Percentiles rank a stretch among this genome's conserved stretches.
These are phyloP conservation scores for Daldinia grandis DNA, from an alignment of 495 filamentous ascomycete genomes.

Conservation along the genomic window DNA sequence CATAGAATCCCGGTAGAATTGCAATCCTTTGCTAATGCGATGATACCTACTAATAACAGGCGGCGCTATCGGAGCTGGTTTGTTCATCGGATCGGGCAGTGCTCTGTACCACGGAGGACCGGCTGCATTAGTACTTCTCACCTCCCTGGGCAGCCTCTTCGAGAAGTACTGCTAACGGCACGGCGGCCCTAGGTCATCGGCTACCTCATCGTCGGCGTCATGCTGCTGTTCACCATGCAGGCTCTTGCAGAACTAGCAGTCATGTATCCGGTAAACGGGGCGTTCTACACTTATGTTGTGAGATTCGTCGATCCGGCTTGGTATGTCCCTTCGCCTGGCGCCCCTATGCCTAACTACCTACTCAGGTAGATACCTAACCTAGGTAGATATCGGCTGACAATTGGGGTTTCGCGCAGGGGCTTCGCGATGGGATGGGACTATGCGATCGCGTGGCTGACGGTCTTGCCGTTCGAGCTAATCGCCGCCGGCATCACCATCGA, in stretches of 20 bases:
- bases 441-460: background rate
- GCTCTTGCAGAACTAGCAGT: constrained; percentile 74
- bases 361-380: no score
- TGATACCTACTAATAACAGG: constrained; percentile 45
- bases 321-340: constrained; percentile 55
- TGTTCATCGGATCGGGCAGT: constrained; percentile 63
- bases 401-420: background rate
- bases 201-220: constrained; percentile 56
- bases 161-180: constrained; percentile 33
- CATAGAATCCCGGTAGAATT: background rate
- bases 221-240: constrained; percentile 59
- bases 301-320: constrained; percentile 75
- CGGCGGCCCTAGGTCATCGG: constrained; percentile 23
- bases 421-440: background rate
- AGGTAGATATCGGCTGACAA: no score
- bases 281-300: constrained; percentile 66
- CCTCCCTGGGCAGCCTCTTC: no score
- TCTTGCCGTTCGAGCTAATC: background rate
- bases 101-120: constrained; percentile 63
- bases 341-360: constrained; percentile 27
- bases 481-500: background rate
- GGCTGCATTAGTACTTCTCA: constrained; percentile 55
- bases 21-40: constrained; percentile 3
- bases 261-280: constrained; percentile 69
- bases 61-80: constrained; percentile 66